Conservation (phyloP, 2,329 filamentous ascomycete genomes). For the Elsinoe fawcettii region DNA sequence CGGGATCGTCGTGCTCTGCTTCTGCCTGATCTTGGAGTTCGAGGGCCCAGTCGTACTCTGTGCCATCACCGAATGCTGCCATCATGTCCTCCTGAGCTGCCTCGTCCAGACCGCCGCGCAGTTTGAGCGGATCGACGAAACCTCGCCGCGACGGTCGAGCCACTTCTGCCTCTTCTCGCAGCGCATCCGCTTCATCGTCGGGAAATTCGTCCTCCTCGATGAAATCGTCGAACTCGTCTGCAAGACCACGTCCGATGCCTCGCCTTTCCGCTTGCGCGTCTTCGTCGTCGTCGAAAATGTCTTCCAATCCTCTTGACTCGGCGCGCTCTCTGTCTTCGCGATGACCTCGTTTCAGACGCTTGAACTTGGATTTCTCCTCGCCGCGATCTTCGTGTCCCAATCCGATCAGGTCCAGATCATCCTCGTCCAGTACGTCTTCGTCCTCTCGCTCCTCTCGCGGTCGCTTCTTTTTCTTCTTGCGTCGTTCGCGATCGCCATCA, state of each 20-base stretch:
- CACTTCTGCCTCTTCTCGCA: constrained; percentile 81
- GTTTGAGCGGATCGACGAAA: constrained; percentile 60
- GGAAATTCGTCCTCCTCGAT: constrained; percentile 94
- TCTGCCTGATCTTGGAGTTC: constrained; percentile 78
- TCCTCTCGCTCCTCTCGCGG: constrained; percentile 68
- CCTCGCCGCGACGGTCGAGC: constrained; percentile 68
- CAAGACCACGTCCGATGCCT: constrained; percentile 42
- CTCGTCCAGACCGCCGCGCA: constrained; percentile 65
- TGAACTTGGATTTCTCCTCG: constrained; percentile 76
- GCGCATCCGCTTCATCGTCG: constrained; percentile 68
- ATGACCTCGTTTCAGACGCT: constrained; percentile 89
- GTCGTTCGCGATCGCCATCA: constrained; percentile 55
- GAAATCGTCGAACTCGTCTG: constrained; percentile 82
- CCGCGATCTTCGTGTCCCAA: constrained; percentile 61
- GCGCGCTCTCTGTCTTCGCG: constrained; percentile 57
- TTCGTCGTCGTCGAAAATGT: constrained; percentile 95
- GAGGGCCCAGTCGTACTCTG: constrained; percentile 91
- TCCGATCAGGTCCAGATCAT: constrained; percentile 91
- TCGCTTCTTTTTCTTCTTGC: constrained; percentile 67
- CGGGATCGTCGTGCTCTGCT: constrained; percentile 67
- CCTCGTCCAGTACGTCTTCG: constrained; percentile 81
- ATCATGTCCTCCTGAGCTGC: constrained; percentile 93
- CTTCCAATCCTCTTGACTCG: constrained; percentile 66
- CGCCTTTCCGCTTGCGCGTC: constrained; percentile 49
- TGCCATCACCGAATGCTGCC: constrained; percentile 88